These are phyloP conservation scores for Chalciporus sphaerocephalus DNA, from an alignment of 768 basidiomycete species.

Conservation along the genomic window DNA sequence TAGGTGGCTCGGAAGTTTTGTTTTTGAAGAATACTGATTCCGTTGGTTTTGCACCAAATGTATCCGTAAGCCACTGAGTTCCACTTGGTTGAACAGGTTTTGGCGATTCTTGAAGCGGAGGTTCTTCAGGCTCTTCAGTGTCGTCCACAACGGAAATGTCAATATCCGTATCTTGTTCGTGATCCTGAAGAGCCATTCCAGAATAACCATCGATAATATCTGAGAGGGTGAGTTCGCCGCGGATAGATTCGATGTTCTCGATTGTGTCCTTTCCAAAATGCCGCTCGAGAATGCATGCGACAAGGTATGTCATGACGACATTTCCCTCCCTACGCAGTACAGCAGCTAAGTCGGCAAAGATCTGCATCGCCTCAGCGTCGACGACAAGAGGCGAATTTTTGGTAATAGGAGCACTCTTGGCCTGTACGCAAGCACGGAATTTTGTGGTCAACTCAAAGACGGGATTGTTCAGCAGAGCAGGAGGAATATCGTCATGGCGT, in stretches of 20 bases:
- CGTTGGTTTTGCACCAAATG: conserved; percentile 28
- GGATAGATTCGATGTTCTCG: conserved; percentile 66
- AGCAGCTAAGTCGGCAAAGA: conserved; percentile 55
- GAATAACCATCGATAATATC: conserved; percentile 69
- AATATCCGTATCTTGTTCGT: conserved; percentile 23
- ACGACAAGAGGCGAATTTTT: conserved; percentile 64
- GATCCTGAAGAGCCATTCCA: conserved; percentile 24
- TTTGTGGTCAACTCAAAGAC: conserved; percentile 79
- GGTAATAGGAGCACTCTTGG: conserved; percentile 67
- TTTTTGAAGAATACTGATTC: conserved; percentile 19
- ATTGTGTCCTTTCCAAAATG: conserved; percentile 79
- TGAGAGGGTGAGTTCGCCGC: conserved; percentile 49
- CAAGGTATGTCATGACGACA: conserved; percentile 74
- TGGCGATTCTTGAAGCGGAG: conserved; percentile 1
- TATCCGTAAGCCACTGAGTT: conserved; percentile 32
- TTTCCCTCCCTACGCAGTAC: conserved; percentile 64
- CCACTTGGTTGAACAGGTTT: conserved; percentile 24
- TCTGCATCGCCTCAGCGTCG: conserved; percentile 60
- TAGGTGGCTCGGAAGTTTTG: conserved; percentile 8
- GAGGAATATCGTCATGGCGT: conserved; percentile 69
- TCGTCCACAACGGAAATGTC: conserved; percentile 22
- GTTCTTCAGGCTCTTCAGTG: conserved; percentile 15
- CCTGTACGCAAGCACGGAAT: conserved; percentile 77
- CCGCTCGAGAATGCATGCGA: conserved; percentile 85
- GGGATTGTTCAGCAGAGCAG: conserved; percentile 61